Percentiles rank a stretch among this genome's conserved stretches.
Evolutionary conservation across 345 rosid genomes (phyloP).

Genomic region (Salix dunnii): DNA sequence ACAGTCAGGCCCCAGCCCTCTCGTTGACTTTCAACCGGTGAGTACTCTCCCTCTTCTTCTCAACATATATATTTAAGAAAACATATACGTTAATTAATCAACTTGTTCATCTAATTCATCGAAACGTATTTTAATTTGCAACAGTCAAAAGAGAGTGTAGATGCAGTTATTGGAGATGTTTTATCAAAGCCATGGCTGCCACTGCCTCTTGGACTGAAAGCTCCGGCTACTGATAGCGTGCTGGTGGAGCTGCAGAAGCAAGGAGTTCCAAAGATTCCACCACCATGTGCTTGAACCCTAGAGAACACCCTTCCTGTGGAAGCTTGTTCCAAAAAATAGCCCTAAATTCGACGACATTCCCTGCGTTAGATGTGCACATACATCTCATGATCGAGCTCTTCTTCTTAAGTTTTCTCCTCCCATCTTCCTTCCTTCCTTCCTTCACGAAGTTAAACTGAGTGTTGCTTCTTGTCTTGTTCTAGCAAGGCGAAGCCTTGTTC

Average conservation of each 20-base stretch:
- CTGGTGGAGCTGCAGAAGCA: constrained; percentile 66
- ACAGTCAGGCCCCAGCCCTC: constrained; percentile 39
- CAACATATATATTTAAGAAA: too few species aligned
- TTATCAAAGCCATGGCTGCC: constrained; percentile 78
- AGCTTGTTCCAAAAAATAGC: not conserved
- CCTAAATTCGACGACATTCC: constrained; percentile 34
- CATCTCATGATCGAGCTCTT: constrained; percentile 19
- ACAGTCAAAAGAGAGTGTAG: constrained; percentile 72
- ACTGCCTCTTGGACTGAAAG: constrained; percentile 73
- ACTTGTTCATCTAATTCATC: not conserved
- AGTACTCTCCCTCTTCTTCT: constrained; percentile 16
- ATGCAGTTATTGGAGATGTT: constrained; percentile 70
- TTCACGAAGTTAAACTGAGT: not conserved
- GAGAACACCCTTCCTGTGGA: not conserved
- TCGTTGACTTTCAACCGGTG: constrained; percentile 64
- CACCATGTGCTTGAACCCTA: constrained; percentile 33
- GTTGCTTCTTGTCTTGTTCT: not conserved
- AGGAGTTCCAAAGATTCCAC: constrained; percentile 67
- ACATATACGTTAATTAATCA: not conserved
- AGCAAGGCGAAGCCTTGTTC: constrained; percentile 11
- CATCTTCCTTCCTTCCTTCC: not conserved
- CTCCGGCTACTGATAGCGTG: constrained; percentile 67
- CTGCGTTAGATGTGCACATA: not conserved
- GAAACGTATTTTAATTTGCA: not conserved
- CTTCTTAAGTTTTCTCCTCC: not conserved